Evolutionary conservation across 768 basidiomycete species (phyloP), one percentile per base, ranked within the genome.

Genomic region (Leccinum aurantiacum): DNA sequence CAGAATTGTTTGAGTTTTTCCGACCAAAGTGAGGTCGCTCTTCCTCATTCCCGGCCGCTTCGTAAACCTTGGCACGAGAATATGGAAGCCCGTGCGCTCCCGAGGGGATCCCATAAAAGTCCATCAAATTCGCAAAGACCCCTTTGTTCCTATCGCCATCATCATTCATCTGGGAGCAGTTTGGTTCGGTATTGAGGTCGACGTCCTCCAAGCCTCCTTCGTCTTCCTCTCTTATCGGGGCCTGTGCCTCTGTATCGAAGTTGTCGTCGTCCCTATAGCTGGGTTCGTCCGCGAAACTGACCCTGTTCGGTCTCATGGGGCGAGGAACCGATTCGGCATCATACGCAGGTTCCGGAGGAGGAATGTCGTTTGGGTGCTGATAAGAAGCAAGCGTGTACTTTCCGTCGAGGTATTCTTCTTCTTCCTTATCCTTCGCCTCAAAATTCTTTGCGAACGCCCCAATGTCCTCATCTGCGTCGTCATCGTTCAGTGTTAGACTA

Each of bases 311-410:
- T 29, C 61, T 65, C 49, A 58, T 67, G 8, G 37, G 50, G 11
- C 58, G 67, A 1, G 53, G 29, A 22, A 19, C 56, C 6, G 31
- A 54, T 11, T 57, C 69, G 67, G 48, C 54, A 48, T 73, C 58
- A 61, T 83, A 81, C 4, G 76, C 78, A 57, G 74, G 71, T 41
- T 74, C 69, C 3, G 87, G 88, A 2, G 84, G 78, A 17, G 74
- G 75, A 46, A 89, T 86, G 50, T 86, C 84, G 62, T 86, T 80
- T 10, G 86, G 85, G 61, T 88, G 85, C 53, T 79, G 74, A 72
- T 84, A 82, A 4, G 85, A 84, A 17, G 84, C 81, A 49, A 85
- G 68, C 1, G 83, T 77, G 58, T 77, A 83, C 67, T 74, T 79
- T 60, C 74, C 69, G 56, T 78, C 67, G n/a, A 69, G 58, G 24